phyloP scores from a whole-genome alignment of 495 filamentous ascomycete species.

The Pseudoneurospora amorphoporcata region DNA sequence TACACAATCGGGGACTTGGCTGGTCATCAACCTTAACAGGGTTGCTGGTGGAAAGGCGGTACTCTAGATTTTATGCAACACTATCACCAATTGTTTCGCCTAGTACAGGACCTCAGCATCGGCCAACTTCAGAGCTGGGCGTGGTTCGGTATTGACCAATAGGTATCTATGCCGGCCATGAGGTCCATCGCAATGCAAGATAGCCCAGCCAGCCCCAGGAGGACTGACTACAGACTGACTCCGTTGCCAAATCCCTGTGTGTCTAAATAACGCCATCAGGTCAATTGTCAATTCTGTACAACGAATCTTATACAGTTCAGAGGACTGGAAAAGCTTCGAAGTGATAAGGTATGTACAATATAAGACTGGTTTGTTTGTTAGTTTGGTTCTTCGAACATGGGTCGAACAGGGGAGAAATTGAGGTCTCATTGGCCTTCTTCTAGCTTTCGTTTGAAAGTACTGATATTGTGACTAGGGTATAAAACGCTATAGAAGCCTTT shows the following conservation, averaged over 20 bases:
- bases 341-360: no score
- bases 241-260: background rate
- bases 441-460: no score
- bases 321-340: no score
- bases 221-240: background rate
- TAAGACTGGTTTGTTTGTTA: no score
- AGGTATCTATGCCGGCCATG: background rate
- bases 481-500: no score
- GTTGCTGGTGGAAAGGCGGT: background rate
- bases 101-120: background rate
- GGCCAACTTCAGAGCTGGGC: background rate
- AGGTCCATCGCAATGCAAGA: background rate
- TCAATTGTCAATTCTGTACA: rapidly evolving
- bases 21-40: rapidly evolving
- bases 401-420: no score
- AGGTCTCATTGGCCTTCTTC: no score
- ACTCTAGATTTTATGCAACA: background rate
- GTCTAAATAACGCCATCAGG: background rate
- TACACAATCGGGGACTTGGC: background rate
- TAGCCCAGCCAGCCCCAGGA: no score
- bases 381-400: no score
- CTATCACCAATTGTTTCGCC: background rate
- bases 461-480: no score
- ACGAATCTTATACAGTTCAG: background rate
- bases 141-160: background rate